Evolutionary conservation across 2,329 filamentous ascomycete genomes (phyloP).

Genomic region (Exutisphaerella laricina): DNA sequence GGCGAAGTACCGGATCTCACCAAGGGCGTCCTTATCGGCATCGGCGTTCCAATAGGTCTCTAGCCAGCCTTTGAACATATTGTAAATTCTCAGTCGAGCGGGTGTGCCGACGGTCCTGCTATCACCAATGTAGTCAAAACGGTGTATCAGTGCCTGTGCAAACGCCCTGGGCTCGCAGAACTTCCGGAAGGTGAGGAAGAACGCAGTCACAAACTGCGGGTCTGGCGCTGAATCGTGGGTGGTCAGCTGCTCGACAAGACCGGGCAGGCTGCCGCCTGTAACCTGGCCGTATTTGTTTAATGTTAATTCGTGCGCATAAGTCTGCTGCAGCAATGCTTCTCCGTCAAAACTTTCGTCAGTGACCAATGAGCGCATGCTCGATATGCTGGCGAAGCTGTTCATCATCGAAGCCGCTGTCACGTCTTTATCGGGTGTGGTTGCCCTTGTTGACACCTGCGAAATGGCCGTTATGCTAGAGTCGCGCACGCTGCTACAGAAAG

Average conservation of each 20-base stretch:
- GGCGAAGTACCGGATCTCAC: conserved; percentile 74
- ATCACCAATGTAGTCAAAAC: conserved; percentile 86
- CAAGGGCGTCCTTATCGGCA: conserved; percentile 69
- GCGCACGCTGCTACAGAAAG: conserved; percentile 64
- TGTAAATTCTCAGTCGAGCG: conserved; percentile 86
- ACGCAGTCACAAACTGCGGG: conserved; percentile 83
- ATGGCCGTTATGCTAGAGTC: conserved; percentile 75
- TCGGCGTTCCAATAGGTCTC: conserved; percentile 91
- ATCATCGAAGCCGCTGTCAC: conserved; percentile 43
- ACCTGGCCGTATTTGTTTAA: conserved; percentile 93
- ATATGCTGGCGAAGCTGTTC: conserved; percentile 60
- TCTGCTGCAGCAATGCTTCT: conserved; percentile 80
- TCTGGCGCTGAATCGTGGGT: conserved; percentile 91
- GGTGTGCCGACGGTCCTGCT: conserved; percentile 68
- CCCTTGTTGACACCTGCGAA: conserved; percentile 78
- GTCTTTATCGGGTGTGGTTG: conserved; percentile 73
- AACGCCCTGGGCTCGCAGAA: conserved; percentile 79
- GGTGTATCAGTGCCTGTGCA: conserved; percentile 75
- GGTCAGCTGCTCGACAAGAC: conserved; percentile 89
- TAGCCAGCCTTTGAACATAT: conserved; percentile 94
- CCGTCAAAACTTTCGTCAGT: conserved; percentile 72
- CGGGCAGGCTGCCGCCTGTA: conserved; percentile 83
- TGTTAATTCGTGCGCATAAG: conserved; percentile 83
- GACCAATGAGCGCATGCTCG: conserved; percentile 58
- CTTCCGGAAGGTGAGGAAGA: conserved; percentile 91